Base-by-base conservation (phyloP, 1,139 yeast species). In the Hemisphaericaspora xylanilytica region DNA sequence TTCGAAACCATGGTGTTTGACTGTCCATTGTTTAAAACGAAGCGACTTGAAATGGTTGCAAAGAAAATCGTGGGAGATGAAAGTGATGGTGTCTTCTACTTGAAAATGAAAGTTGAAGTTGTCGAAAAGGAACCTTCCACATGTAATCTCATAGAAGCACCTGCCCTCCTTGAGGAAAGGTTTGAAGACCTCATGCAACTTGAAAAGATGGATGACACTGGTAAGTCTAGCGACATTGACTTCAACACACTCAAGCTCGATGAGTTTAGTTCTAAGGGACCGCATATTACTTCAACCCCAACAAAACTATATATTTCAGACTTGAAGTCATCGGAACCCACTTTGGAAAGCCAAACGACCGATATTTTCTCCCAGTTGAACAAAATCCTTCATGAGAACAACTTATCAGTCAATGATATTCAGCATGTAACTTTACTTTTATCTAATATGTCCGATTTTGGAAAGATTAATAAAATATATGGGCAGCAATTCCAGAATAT, bases 1-100 rank as follows among this genome's bases (percentile, higher is more conserved):
- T 92, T 89, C 58, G 98, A 92, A 57, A 84, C 96, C 0, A 67
- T 90, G 49, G 97, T 92, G 3, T 68, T 92, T 22, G 97, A 92
- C 59, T 86, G 95, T 2, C 95, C 96, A 0, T 81, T 86, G 44
- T 92, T 92, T 62, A 66, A 64, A 28, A 42, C 52, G 14, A 78
- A 79, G 37, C 68, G 63, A 42, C 59, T 90, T 35, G 67, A 63
- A 13, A 63, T 86, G 14, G 61, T 57, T 0, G 64, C 70, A 3
- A 56, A 65, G 22, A 58, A 65, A 22, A 59, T 76, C 1, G 65
- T 79, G 2, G 63, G 70, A 12, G 80, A 75, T 45, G 64, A 75
- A 0, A 67, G 72, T 29, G 78, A 70, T 47, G 88, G 81, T 40
- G 95, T 88, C 1, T 79, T 77, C 46, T 88, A 84, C 52, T 64